Conservation (phyloP, 75 land plant genomes). For the Adiantum capillusveneris region DNA sequence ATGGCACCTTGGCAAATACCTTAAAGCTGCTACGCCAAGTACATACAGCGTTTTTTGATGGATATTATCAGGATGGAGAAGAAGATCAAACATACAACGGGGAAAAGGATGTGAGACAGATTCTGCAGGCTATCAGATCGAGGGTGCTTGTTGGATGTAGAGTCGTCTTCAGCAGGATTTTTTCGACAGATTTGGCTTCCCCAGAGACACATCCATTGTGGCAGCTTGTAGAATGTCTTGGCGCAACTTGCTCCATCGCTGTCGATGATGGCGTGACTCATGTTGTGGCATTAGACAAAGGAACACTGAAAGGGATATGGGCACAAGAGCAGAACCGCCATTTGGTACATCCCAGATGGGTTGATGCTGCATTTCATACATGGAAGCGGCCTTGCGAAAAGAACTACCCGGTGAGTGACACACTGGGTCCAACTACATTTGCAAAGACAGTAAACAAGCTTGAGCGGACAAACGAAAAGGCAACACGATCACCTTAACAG, state of each 20-base stretch:
- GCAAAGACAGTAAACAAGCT: too few species aligned
- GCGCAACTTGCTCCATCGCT: too few species aligned
- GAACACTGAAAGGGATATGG: slow-evolving; percentile 25
- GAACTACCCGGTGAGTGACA: slow-evolving; percentile 5
- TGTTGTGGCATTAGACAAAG: too few species aligned
- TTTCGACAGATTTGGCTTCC: slow-evolving; percentile 22
- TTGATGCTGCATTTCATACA: too few species aligned
- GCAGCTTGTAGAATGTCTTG: too few species aligned
- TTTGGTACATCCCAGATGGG: too few species aligned
- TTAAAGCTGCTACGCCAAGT: not conserved
- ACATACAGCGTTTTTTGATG: not conserved
- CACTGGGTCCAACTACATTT: too few species aligned
- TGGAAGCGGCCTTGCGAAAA: slow-evolving; percentile 24
- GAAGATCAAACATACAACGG: not conserved
- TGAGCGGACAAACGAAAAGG: too few species aligned
- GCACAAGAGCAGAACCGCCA: too few species aligned
- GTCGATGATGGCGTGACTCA: too few species aligned
- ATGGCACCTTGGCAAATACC: slow-evolving; percentile 4
- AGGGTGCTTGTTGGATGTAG: slow-evolving; percentile 16
- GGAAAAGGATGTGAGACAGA: slow-evolving; percentile 1
- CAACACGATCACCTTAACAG: too few species aligned
- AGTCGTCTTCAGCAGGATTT: slow-evolving; percentile 14
- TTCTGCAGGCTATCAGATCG: slow-evolving; percentile 8
- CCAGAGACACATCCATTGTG: too few species aligned
- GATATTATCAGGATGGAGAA: not conserved